A percentile compares a stretch with the other conserved stretches of the same genome.
These are phyloP conservation scores for Singerocomus inundabilis DNA, from an alignment of 1,284 basidiomycete genomes.

Conservation along the genomic window DNA sequence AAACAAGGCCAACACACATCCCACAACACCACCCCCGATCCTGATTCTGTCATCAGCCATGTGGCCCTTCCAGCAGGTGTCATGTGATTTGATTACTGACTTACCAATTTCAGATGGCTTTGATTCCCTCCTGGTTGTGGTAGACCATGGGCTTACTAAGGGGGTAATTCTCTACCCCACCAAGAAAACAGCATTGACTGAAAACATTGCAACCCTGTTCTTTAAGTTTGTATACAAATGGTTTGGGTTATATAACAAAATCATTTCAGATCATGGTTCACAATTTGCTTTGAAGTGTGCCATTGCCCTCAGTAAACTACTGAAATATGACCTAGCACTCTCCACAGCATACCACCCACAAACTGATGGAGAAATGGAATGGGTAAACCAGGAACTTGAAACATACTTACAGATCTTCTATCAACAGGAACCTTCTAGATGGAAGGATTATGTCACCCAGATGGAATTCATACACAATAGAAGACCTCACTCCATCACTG, in stretches of 20 bases:
- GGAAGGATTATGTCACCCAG: too few relatives aligned
- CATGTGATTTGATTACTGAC: constrained; percentile 18
- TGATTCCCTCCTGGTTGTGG: constrained; percentile 23
- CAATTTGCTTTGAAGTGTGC: constrained; percentile 9
- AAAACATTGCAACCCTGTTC: constrained; percentile 14
- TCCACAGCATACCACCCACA: constrained; percentile 2
- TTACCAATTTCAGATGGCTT: constrained; percentile 3
- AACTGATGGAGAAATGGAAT: constrained; percentile 1
- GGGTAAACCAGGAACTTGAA: constrained; percentile 5
- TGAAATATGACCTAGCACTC: neutral
- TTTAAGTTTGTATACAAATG: neutral
- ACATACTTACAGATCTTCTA: neutral
- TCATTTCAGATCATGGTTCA: too few relatives aligned
- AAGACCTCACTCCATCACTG: too few relatives aligned
- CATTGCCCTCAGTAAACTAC: neutral
- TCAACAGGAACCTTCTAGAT: too few relatives aligned
- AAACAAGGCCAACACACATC: too few relatives aligned
- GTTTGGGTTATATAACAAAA: too few relatives aligned
- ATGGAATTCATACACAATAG: too few relatives aligned
- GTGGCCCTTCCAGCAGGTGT: constrained; percentile 7
- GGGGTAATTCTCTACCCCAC: constrained; percentile 17
- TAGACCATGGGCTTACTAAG: constrained; percentile 18
- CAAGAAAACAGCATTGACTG: constrained; percentile 9
- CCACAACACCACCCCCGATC: too few relatives aligned
- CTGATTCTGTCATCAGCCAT: too few relatives aligned